Base-by-base conservation (phyloP, 306 rosid genomes). In the Fagus crenata region DNA sequence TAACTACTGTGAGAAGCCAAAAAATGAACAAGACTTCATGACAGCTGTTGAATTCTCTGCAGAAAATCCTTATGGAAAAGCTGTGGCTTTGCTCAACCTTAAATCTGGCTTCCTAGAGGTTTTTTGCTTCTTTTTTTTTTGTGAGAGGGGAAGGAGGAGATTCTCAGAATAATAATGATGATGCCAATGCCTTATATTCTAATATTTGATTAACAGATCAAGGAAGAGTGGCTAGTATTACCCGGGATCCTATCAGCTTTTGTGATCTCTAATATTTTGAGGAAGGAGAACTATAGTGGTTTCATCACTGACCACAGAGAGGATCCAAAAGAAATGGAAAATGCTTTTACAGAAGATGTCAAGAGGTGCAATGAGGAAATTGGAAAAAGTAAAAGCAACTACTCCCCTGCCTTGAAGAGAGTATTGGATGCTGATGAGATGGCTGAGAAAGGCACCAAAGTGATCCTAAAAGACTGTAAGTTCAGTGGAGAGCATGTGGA, bases 201-300 rank as follows among this genome's bases (percentile, higher is more conserved):
- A 22, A 17, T 72, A 3, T 40, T 71, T 78, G 80, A 76, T 67
- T 28, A 68, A 76, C 81, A 86, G 87, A 64, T 80, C 82, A 87
- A 73, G 58, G 89, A 85, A 67, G 88, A 80, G 78, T 85, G 89
- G 87, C 70, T 80, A 55, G 9, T 82, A 37, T 49, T 82, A 78
- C 87, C 89, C 36, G 80, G 77, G 18, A 69, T 85, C 83, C 46
- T 77, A 67, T 63, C 80, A 11, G 82, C 87, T 14, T 80, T 85
- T 58, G 64, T 85, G 35, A 80, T 84, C 41, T 74, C 77, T 7
- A 51, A 84, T 46, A 65, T 67, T 41, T 71, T 12, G n/a, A 59
- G 69, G 17, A 42, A 33, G 46, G 55, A 76, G 18, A 53, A 42
- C 35, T 13, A 33, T 54, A 36, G 53, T 3, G 71, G 79, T 9